phyloP scores from a whole-genome alignment of 805 yeast species.

The Wickerhamomyces ciferrii region DNA sequence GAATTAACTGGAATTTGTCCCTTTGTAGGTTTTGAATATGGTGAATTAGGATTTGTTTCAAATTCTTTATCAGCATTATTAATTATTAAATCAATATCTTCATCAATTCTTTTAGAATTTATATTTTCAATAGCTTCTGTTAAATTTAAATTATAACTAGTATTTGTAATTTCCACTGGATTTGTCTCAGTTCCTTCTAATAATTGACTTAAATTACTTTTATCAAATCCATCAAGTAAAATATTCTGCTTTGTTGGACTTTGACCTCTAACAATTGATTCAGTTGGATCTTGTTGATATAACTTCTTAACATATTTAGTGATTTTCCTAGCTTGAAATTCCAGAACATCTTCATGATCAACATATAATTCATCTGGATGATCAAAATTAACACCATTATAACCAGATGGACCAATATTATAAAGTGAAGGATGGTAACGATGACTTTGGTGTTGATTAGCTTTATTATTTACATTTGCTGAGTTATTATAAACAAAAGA shows the following conservation, averaged over 20 bases:
- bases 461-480: too few relatives aligned
- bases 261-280: constrained; percentile 1
- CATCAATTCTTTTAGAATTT: neutral
- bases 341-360: constrained; percentile 42
- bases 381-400: constrained; percentile 7
- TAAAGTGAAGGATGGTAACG: neutral
- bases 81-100: neutral
- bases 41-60: neutral
- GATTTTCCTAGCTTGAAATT: constrained; percentile 47
- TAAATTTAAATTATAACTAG: neutral
- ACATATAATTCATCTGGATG: constrained; percentile 21
- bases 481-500: neutral
- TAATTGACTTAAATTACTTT: neutral
- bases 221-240: neutral
- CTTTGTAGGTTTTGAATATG: too few relatives aligned
- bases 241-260: neutral
- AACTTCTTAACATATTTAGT: constrained; percentile 37
- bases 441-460: too few relatives aligned
- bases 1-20: too few relatives aligned
- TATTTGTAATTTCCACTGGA: neutral
- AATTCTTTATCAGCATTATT: neutral
- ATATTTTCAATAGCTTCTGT: neutral
- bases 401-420: neutral
- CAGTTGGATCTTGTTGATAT: constrained; percentile 26
- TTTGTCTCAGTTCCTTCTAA: neutral